These are phyloP conservation scores for Fraxinus quadrangulata DNA, from an alignment of 257 asterid genomes.

Conservation along the genomic window DNA sequence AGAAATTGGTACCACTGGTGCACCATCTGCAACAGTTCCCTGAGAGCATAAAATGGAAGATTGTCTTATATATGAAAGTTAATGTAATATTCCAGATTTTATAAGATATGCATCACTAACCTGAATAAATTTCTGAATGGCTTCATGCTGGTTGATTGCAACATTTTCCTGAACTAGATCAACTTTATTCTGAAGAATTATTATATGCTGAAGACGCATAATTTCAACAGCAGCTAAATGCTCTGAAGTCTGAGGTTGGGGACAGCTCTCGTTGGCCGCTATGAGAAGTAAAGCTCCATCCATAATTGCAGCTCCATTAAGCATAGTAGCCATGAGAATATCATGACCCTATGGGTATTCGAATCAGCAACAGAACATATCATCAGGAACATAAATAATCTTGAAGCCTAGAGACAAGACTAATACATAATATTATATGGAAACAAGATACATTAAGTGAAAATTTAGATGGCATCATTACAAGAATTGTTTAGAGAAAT, in stretches of 20 bases:
- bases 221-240: slow-evolving; percentile 97
- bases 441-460: neutral
- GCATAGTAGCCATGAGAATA: slow-evolving; percentile 99
- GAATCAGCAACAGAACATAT: slow-evolving; percentile 12
- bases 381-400: slow-evolving; percentile 7
- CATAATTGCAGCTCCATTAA: slow-evolving; percentile 96
- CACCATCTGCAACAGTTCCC: slow-evolving; percentile 96
- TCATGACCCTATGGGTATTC: slow-evolving; percentile 70
- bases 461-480: neutral
- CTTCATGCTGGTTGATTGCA: slow-evolving; percentile 98
- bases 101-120: slow-evolving; percentile 37
- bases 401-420: slow-evolving; percentile 8
- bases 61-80: neutral
- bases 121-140: slow-evolving; percentile 90
- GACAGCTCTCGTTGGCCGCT: slow-evolving; percentile 96
- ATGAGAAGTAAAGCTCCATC: slow-evolving; percentile 94
- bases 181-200: slow-evolving; percentile 94
- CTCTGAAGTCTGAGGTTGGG: slow-evolving; percentile 98
- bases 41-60: slow-evolving; percentile 35
- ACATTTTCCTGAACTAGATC: slow-evolving; percentile 97
- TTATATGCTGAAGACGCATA: slow-evolving; percentile 90
- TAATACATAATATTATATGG: neutral
- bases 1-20: slow-evolving; percentile 93
- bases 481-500: neutral
- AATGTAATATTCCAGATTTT: neutral